Evolutionary conservation across 1,284 basidiomycete genomes (phyloP).

Genomic region (Fomitopsis pinicola): DNA sequence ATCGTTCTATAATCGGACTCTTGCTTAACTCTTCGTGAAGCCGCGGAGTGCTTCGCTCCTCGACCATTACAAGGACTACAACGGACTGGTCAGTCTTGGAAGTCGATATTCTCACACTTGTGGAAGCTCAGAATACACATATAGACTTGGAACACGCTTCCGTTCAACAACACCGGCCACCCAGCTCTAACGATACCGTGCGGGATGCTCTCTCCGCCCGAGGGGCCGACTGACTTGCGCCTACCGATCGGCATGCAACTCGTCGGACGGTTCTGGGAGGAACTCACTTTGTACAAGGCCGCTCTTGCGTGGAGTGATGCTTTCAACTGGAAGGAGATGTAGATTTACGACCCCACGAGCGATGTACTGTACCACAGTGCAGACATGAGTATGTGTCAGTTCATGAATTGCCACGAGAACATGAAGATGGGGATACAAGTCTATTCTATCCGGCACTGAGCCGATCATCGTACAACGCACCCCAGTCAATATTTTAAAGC

Average conservation of each 20-base stretch:
- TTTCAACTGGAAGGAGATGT: conserved; percentile 26
- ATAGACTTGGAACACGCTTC: conserved; percentile 18
- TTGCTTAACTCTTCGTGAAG: not conserved
- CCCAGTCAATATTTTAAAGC: conserved; percentile 13
- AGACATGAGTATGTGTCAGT: too few relatives aligned
- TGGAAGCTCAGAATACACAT: not conserved
- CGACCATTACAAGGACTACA: conserved; percentile 17
- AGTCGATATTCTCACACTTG: not conserved
- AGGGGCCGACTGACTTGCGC: conserved; percentile 23
- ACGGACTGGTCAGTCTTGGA: conserved; percentile 15
- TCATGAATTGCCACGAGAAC: too few relatives aligned
- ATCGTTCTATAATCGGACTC: too few relatives aligned
- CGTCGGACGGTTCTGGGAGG: conserved; percentile 27
- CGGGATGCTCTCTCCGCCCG: conserved; percentile 26
- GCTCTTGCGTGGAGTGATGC: conserved; percentile 31
- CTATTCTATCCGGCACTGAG: not conserved
- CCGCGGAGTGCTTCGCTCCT: conserved; percentile 14
- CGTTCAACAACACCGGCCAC: conserved; percentile 28
- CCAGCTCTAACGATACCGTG: conserved; percentile 31
- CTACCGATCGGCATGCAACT: conserved; percentile 35
- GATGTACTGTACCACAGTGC: too few relatives aligned
- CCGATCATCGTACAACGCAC: not conserved
- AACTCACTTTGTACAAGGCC: conserved; percentile 30
- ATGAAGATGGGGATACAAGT: not conserved
- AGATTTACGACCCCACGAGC: not conserved